Evolutionary conservation across 108 stramenopile genomes (phyloP), one percentile per base, ranked within the genome.

Genomic region (Hondaea fermentalgiana): DNA sequence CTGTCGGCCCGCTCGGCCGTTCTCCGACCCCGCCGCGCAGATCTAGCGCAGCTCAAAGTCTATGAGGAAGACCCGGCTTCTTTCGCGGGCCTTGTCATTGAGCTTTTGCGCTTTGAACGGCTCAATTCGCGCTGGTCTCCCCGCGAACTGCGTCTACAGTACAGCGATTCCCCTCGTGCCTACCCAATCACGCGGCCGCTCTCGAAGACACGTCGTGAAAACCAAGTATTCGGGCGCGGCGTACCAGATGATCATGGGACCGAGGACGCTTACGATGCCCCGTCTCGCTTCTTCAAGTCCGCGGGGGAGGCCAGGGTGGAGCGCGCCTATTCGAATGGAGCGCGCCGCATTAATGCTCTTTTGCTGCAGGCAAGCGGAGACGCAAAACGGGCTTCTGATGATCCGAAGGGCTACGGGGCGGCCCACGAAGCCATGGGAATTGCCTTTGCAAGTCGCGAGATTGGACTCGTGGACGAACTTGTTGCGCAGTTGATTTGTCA

Each of bases 71-170:
- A 83, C n/a, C 51, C 51, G 49, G 76, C 76, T 6, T 47, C 49
- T 8, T 83, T 53, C 28, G 76, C 76, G 19, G 76, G 76, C 45
- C 76, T 83, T 3, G 76, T 83, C 19, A 45, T 83, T 6, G 76
- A 83, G 51, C 28, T 83, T 0, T 16, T 83, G n/a, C 45, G 49
- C 19, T 83, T 83, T 35, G 45, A 12, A 12, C 19, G 76, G 10
- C 51, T 83, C 25, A 83, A 83, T 45, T 83, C 76, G 16, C 19
- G 51, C 6, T 83, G 76, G 76, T 53, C 76, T 6, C 76, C 76
- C 6, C 76, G 76, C 76, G 76, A 83, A 23, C 76, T 83, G 76
- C 45, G 76, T 6, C 76, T 83, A 8, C 76, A 83, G 5, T 83
- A 83, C 28, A 47, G 51, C 23, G n/a, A 12, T 6, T 12, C 44